Evolutionary conservation across 2,329 filamentous ascomycete species (phyloP).

Genomic region (Talaromyces verruculosus): DNA sequence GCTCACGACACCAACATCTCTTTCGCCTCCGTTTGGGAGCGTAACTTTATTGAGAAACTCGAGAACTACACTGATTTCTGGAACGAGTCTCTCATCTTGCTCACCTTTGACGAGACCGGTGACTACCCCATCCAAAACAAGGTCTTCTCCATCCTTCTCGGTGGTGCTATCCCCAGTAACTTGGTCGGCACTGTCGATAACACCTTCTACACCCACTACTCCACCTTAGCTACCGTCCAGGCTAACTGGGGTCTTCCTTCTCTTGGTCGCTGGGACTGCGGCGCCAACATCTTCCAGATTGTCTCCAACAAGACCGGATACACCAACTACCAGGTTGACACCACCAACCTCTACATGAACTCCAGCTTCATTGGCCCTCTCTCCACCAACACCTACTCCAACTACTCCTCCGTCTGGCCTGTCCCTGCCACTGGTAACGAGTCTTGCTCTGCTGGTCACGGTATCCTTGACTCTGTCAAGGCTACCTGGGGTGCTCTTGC

Average conservation of each 20-base stretch:
- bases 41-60: slow-evolving; percentile 68
- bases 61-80: slow-evolving; percentile 69
- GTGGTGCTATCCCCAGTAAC: slow-evolving; percentile 67
- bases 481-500: slow-evolving; percentile 31
- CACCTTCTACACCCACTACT: slow-evolving; percentile 73
- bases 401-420: slow-evolving; percentile 34
- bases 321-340: slow-evolving; percentile 42
- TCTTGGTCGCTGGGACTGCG: slow-evolving; percentile 70
- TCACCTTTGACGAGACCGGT: slow-evolving; percentile 79
- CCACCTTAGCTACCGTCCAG: slow-evolving; percentile 63
- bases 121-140: slow-evolving; percentile 67
- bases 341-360: slow-evolving; percentile 52
- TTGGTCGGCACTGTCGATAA: slow-evolving; percentile 67
- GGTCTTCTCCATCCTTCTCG: slow-evolving; percentile 69
- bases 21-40: slow-evolving; percentile 66
- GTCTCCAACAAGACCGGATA: slow-evolving; percentile 64
- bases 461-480: slow-evolving; percentile 37
- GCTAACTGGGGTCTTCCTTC: slow-evolving; percentile 70
- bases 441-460: slow-evolving; percentile 37
- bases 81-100: slow-evolving; percentile 70
- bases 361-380: slow-evolving; percentile 54
- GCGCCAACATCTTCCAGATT: slow-evolving; percentile 66
- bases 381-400: slow-evolving; percentile 29
- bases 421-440: slow-evolving; percentile 29
- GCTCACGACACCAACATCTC: slow-evolving; percentile 73